These are phyloP conservation scores for sorghum (Sorghum bicolor) DNA, from an alignment of 176 grass and related monocot genomes.

Conservation along the genomic window Sorghum_bicolor_NCBIv3 NC_012876.2:62758001-62758500, in stretches of 20 bases:
- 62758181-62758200: conserved; percentile 87
- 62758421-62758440: background rate
- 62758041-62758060: background rate
- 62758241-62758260: conserved; percentile 84
- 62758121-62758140: conserved; percentile 1
- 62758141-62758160: conserved; percentile 3
- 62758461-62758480: background rate
- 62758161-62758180: conserved; percentile 59
- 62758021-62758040: background rate
- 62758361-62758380: background rate
- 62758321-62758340: conserved; percentile 53
- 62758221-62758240: conserved; percentile 83
- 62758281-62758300: conserved; percentile 86
- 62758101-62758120: background rate
- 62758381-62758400: background rate
- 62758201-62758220: conserved; percentile 89
- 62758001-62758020: background rate
- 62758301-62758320: conserved; percentile 66
- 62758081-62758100: conserved; percentile 9
- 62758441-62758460: background rate
- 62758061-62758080: background rate
- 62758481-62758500: background rate
- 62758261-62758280: conserved; percentile 76
- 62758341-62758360: conserved; percentile 1
- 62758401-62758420: background rate